Evolutionary conservation across 2,329 filamentous ascomycete species (phyloP).

Genomic region (Hymenoscyphus occultus): DNA sequence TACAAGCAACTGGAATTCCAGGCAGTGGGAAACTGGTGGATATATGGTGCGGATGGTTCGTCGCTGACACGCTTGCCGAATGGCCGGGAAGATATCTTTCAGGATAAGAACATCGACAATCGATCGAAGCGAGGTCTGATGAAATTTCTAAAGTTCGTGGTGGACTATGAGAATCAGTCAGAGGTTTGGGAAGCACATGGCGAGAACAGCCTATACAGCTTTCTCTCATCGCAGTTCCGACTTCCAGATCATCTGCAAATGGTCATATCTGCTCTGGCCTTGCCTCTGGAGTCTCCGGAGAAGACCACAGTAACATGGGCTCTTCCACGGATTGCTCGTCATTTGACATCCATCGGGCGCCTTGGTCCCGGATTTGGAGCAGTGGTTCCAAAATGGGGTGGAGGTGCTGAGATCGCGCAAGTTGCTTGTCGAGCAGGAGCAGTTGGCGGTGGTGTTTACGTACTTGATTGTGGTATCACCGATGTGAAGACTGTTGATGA

Average conservation of each 20-base stretch:
- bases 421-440: constrained; percentile 87
- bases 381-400: constrained; percentile 90
- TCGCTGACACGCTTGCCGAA: constrained; percentile 73
- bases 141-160: constrained; percentile 89
- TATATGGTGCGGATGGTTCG: constrained; percentile 46
- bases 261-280: constrained; percentile 65
- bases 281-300: constrained; percentile 60
- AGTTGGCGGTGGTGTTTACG: constrained; percentile 87
- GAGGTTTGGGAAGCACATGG: constrained; percentile 59
- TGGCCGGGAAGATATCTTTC: constrained; percentile 88
- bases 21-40: constrained; percentile 89
- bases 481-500: constrained; percentile 30
- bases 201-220: constrained; percentile 52
- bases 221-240: constrained; percentile 61
- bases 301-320: constrained; percentile 61
- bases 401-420: constrained; percentile 83
- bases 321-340: constrained; percentile 69
- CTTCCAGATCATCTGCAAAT: constrained; percentile 66
- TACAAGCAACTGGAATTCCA: constrained; percentile 91
- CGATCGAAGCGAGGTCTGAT: constrained; percentile 83
- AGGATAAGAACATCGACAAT: constrained; percentile 69
- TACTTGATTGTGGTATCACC: constrained; percentile 69
- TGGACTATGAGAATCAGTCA: constrained; percentile 62
- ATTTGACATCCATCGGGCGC: constrained; percentile 80
- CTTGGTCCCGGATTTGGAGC: constrained; percentile 89